These are phyloP conservation scores for Ascochyta koolunga DNA, from an alignment of 2,329 filamentous ascomycete genomes.

Conservation along the genomic window DNA sequence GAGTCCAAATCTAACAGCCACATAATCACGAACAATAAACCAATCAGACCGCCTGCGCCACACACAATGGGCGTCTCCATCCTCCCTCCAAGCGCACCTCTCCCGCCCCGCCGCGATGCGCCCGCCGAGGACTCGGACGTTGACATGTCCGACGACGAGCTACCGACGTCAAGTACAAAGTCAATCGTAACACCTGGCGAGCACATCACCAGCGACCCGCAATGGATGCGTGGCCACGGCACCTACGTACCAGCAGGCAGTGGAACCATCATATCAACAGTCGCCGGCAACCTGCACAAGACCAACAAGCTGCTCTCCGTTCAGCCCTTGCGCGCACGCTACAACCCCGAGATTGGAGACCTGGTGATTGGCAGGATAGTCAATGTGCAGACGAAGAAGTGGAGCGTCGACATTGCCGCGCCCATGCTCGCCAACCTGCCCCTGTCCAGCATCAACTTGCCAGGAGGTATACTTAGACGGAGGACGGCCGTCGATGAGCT, in stretches of 20 bases:
- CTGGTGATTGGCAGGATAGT: conserved; percentile 92
- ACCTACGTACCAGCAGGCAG: conserved; percentile 73
- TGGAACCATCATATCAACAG: conserved; percentile 81
- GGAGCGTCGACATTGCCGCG: conserved; percentile 93
- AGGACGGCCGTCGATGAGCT: conserved; percentile 95
- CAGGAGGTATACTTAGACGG: conserved; percentile 88
- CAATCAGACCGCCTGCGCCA: neutral
- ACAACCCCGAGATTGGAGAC: conserved; percentile 95
- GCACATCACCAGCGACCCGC: conserved; percentile 84
- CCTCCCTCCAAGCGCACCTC: conserved; percentile 55
- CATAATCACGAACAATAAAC: neutral
- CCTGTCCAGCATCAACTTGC: conserved; percentile 89
- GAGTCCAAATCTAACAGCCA: neutral
- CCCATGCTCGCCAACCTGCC: conserved; percentile 84
- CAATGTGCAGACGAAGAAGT: conserved; percentile 90
- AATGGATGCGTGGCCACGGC: conserved; percentile 98
- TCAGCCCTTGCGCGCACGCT: conserved; percentile 85
- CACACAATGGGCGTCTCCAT: conserved; percentile 65
- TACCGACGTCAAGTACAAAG: conserved; percentile 35
- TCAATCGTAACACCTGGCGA: conserved; percentile 87
- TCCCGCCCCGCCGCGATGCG: conserved; percentile 37
- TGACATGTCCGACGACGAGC: conserved; percentile 54
- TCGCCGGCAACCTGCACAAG: conserved; percentile 87
- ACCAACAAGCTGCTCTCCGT: conserved; percentile 98
- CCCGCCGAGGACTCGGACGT: conserved; percentile 56